These are phyloP conservation scores for Solanum chiquidenum DNA, from an alignment of 257 asterid species.

Conservation along the genomic window DNA sequence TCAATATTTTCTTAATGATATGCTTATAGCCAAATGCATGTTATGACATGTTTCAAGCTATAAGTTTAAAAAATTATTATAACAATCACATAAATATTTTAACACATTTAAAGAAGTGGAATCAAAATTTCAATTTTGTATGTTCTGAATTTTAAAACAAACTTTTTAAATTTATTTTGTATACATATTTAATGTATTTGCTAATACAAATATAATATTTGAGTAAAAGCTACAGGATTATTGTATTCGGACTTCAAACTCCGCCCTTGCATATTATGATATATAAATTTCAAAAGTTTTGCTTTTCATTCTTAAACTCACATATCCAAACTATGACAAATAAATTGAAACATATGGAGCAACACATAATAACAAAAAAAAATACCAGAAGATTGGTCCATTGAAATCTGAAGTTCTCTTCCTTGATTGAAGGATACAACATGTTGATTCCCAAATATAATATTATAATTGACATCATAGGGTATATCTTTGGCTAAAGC, in stretches of 20 bases:
- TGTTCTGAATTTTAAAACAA: background rate
- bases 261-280: background rate
- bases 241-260: background rate
- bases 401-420: constrained; percentile 35
- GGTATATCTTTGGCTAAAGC: background rate
- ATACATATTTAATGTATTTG: background rate
- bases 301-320: background rate
- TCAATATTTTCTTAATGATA: background rate
- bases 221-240: background rate
- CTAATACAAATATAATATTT: background rate
- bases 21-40: background rate
- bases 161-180: background rate
- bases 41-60: background rate
- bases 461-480: constrained; percentile 25
- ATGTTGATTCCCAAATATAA: constrained; percentile 40
- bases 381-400: constrained; percentile 46
- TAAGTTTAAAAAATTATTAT: background rate
- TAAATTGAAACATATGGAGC: background rate
- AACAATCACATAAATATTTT: background rate
- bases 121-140: background rate
- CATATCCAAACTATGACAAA: background rate
- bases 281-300: background rate
- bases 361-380: background rate
- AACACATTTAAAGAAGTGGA: background rate
- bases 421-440: constrained; percentile 21